Evolutionary conservation across 164 flowering plant genomes (phyloP), one percentile per base, ranked within the genome.

Genomic region (Echeveria elegans): DNA sequence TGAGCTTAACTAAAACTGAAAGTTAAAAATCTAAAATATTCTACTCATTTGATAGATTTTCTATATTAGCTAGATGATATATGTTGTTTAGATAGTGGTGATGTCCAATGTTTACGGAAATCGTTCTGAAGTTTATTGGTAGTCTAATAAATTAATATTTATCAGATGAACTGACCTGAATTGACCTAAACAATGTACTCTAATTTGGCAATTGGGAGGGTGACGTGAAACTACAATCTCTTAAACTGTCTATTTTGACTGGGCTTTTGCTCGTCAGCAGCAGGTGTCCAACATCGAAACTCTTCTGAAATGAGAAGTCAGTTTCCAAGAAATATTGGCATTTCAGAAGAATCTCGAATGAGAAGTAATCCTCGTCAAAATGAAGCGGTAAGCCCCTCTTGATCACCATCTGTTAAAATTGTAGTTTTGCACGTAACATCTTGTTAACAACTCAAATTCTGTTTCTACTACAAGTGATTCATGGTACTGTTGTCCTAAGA

Each of bases 141-240:
- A n/a, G n/a, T n/a, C n/a, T n/a, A n/a, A n/a, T n/a, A n/a, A n/a
- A n/a, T n/a, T n/a, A n/a, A n/a, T n/a, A n/a, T n/a, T n/a, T n/a
- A n/a, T n/a, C n/a, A n/a, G n/a, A n/a, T n/a, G n/a, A n/a, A n/a
- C n/a, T n/a, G n/a, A n/a, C n/a, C n/a, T n/a, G n/a, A n/a, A n/a
- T n/a, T n/a, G n/a, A n/a, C n/a, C n/a, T n/a, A n/a, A n/a, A n/a
- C n/a, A n/a, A n/a, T n/a, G n/a, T n/a, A n/a, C n/a, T n/a, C 1
- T 26, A 19, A 19, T 56, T 56, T 29, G 61, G 61, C 18, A 28
- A 56, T 29, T 56, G 61, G 61, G 61, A 56, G n/a, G 61, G 32
- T 14, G n/a, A n/a, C n/a, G n/a, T n/a, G 61, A 56, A 56, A 23
- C 32, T 28, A 56, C 16, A 2, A 15, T 56, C 18, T 32, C 61